Evolutionary conservation across 495 filamentous ascomycete genomes (phyloP), one percentile per base, ranked within the genome.

Genomic region (Podospora fimiseda): DNA sequence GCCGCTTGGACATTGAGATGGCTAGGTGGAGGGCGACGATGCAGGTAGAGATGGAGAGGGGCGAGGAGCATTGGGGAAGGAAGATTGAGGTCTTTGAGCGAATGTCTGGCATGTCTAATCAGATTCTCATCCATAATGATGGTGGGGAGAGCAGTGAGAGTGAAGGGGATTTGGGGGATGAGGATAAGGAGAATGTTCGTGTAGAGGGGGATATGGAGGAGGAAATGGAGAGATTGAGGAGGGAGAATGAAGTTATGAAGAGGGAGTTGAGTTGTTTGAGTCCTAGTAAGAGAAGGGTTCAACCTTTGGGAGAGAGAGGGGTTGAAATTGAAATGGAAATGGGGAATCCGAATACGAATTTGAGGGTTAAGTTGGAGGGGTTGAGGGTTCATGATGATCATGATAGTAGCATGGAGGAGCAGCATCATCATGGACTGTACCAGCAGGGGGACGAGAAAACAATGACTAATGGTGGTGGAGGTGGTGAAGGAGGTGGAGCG

Each of bases 71-170:
- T 69, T 75, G 94, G 52, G 90, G 96, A 65, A 78, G 80, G 57
- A 98, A 98, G 71, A 77, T 96, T 9, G 93, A 96, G 61, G 80
- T 96, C 19, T 73, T 95, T 44, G 83, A 86, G 43, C 76, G 85
- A 36, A 80, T 81, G 14, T n/a, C n/a, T n/a, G n/a, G n/a, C n/a
- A n/a, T n/a, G n/a, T n/a, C n/a, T n/a, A 84, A 92, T 37, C 78
- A 79, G 20, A 59, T 53, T 13, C 54, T 50, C 14, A 57, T 47
- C 0, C 52, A 19, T 33, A 37, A 39, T 14, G n/a, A 19, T 6
- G 33, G 8, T 0, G 56, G n/a, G n/a, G n/a, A n/a, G n/a, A n/a
- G 58, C 18, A 60, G 60, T 49, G 57, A 70, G 54, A 18, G n/a
- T 22, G 38, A 3, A 11, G 8, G 20, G 27, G 27, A 33, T 6